Evolutionary conservation across 768 basidiomycete genomes (phyloP), one percentile per base, ranked within the genome.

Genomic region (Naganishia antarctica): DNA sequence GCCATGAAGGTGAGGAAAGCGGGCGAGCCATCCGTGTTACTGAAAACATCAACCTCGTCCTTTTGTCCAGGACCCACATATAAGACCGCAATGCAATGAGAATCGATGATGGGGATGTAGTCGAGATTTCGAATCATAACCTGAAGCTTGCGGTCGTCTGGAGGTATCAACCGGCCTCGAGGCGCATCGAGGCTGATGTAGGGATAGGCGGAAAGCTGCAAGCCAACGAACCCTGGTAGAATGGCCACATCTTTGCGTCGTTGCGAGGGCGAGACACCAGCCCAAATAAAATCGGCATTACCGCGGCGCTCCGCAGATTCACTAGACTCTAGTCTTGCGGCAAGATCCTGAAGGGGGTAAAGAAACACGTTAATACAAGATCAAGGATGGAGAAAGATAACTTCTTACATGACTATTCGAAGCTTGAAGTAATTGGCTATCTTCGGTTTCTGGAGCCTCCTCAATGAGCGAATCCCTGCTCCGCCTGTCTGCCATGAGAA

Each of bases 41-140:
- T 82, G 21, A 99, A 82, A 59, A 98, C 97, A 62, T 94, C 90
- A 18, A 79, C 76, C 74, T 98, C 94, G 40, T 84, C 79, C 8
- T 81, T 86, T 77, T 98, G 96, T 1, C 90, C 91, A 4, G 91
- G 90, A 0, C 88, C 93, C 47, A 92, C 94, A 71, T 98, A 99
- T 80, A 99, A 82, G 63, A 99, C 88, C 3, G 91, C 96, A 37
- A 98, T 87, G 77, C 96, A 94, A 78, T 98, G 91, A 0, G 90
- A 92, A 77, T 99, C 96, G 66, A 99, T 93, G 70, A 98, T 91
- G 0, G 92, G 93, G 44, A 89, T 87, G 45, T 83, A 81, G 70
- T 96, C 91, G 47, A 98, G 82, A 7, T 82, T 82, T 26, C 82
- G 80, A 67, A 92, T 80, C 65, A 87, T 84, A 12, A 44, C 43